phyloP scores from a whole-genome alignment of 345 rosid genomes.

The Euclidium syriacum region DNA sequence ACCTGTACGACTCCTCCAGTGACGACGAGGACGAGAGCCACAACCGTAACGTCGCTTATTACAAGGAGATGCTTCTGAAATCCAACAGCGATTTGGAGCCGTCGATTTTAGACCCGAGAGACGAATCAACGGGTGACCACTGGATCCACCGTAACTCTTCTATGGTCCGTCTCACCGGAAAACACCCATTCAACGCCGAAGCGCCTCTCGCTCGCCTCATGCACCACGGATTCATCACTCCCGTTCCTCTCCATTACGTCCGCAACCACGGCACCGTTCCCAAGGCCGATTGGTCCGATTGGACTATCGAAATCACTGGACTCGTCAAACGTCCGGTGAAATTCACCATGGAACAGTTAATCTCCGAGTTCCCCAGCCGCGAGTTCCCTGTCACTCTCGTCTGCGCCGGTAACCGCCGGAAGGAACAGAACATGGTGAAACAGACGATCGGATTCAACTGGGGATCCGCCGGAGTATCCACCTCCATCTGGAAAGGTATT shows the following conservation, averaged over 20 bases:
- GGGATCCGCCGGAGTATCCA: constrained; percentile 83
- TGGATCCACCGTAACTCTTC: constrained; percentile 82
- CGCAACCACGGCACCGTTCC: constrained; percentile 92
- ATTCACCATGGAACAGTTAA: constrained; percentile 79
- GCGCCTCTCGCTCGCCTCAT: constrained; percentile 72
- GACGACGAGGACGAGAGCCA: constrained; percentile 52
- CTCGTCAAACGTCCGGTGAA: constrained; percentile 56
- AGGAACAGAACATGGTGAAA: constrained; percentile 88
- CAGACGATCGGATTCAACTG: constrained; percentile 89
- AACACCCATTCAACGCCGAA: constrained; percentile 92
- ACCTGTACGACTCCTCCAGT: constrained; percentile 32
- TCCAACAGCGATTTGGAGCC: constrained; percentile 63
- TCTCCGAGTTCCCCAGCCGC: constrained; percentile 51
- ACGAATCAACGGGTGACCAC: constrained; percentile 65
- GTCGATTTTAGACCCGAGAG: constrained; percentile 57
- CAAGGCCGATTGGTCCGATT: constrained; percentile 52
- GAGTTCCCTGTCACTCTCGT: constrained; percentile 79
- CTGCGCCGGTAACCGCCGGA: constrained; percentile 91
- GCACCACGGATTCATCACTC: constrained; percentile 96
- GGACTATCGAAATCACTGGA: constrained; percentile 79
- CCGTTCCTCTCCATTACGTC: constrained; percentile 89
- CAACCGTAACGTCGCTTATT: constrained; percentile 29
- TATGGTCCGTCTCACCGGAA: constrained; percentile 94
- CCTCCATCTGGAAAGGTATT: constrained; percentile 83
- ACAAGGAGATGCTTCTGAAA: constrained; percentile 39